These are phyloP conservation scores for Arachis stenosperma DNA, from an alignment of 306 rosid genomes.

Conservation along the genomic window DNA sequence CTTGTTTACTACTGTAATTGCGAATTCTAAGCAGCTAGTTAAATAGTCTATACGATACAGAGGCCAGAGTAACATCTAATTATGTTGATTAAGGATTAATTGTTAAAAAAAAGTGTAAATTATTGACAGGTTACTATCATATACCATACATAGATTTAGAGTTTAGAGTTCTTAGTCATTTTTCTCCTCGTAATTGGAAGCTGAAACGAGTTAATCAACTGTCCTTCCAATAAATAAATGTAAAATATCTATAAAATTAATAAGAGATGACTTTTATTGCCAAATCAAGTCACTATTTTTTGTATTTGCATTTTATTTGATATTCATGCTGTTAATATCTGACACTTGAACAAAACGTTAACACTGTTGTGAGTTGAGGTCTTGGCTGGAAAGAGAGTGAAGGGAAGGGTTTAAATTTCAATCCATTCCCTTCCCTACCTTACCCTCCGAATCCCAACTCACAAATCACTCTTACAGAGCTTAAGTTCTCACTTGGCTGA, in stretches of 20 bases:
- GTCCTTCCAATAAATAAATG: neutral
- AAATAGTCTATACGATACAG: no score
- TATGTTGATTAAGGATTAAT: no score
- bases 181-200: neutral
- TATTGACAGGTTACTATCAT: no score
- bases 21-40: no score
- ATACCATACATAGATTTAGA: no score
- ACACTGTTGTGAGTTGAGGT: no score
- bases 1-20: neutral
- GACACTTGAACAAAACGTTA: slow-evolving; percentile 29
- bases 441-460: no score
- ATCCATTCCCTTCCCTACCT: no score
- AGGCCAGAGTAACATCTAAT: no score
- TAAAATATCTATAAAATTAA: slow-evolving; percentile 10
- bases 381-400: no score
- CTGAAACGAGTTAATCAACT: slow-evolving; percentile 3
- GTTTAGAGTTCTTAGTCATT: neutral
- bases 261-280: neutral
- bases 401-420: no score
- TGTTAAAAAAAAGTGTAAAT: no score
- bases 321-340: slow-evolving; percentile 19
- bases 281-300: neutral
- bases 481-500: slow-evolving; percentile 58
- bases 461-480: slow-evolving; percentile 47
- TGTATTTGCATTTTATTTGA: slow-evolving; percentile 14